Evolutionary conservation across 768 basidiomycete genomes (phyloP), one percentile per base, ranked within the genome.

Genomic region (Leccinum rimulosum): DNA sequence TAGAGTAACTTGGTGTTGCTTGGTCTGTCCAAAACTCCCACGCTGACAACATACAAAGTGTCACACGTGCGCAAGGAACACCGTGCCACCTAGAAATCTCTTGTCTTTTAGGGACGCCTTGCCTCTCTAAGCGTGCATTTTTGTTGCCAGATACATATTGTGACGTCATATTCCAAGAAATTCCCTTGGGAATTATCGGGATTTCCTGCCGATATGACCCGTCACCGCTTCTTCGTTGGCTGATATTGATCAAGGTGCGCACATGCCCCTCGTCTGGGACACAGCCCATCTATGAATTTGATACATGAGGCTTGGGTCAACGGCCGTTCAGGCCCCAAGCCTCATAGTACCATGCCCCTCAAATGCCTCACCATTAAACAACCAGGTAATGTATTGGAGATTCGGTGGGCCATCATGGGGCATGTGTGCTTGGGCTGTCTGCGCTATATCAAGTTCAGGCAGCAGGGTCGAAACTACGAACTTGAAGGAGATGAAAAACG

Each of bases 401-500:
- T 78, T 19, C 58, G 57, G 33, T 12, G 12, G 0, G 4, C 33
- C 12, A 33, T 2, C 6, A 28, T 28, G 28, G 31, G 33, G 33
- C 12, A 12, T 33, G 5, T 33, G 5, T 33, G 17, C 15, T 36
- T 15, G 6, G 5, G 14, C 5, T 36, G 35, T 14, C 35, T 36
- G 35, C 35, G 35, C 33, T 33, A 31, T 31, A 31, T 31, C 30
- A 31, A 31, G 30, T 31, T 31, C 7, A 82, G 25, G 12, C 12
- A 33, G 11, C 5, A 88, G 64, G 3, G 83, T 83, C 9, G 68
- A 73, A 11, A 74, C 72, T 0, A 4, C 84, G 80, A n/a, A n/a
- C n/a, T n/a, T n/a, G n/a, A 62, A 89, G 82, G 67, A 83, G 82
- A 6, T 58, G 31, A 84, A 78, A 60, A 88, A 79, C 7, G 76